Percentiles rank a stretch among this genome's conserved stretches.
These are phyloP conservation scores for Euphorbia tirucalli DNA, from an alignment of 345 rosid species.

Conservation along the genomic window DNA sequence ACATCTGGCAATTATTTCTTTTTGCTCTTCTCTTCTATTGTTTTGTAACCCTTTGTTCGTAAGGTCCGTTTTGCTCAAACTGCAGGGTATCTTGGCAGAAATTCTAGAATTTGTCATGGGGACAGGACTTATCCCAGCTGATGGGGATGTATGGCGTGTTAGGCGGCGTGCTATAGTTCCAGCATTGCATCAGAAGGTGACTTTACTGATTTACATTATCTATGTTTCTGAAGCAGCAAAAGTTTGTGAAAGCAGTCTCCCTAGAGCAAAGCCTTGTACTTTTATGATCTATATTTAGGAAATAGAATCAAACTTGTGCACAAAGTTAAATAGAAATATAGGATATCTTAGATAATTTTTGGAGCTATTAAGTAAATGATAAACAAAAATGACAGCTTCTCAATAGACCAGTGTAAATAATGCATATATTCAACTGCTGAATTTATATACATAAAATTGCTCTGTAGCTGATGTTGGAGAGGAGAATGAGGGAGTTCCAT, in stretches of 20 bases:
- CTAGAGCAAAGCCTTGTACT: not conserved
- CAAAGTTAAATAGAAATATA: not conserved
- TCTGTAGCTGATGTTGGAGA: too few relatives aligned
- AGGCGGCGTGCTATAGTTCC: constrained; percentile 94
- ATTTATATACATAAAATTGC: too few relatives aligned
- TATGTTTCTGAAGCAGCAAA: not conserved
- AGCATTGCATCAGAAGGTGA: constrained; percentile 86
- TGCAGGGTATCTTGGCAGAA: constrained; percentile 89
- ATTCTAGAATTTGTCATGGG: constrained; percentile 99
- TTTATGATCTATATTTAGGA: not conserved
- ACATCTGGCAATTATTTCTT: not conserved
- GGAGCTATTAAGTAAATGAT: constrained; percentile 1
- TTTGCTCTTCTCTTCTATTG: not conserved
- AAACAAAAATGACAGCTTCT: not conserved
- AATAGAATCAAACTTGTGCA: not conserved
- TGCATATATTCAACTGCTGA: not conserved
- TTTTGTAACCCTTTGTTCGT: constrained; percentile 6
- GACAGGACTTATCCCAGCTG: constrained; percentile 93
- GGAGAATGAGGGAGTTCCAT: too few relatives aligned
- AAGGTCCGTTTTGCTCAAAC: constrained; percentile 20
- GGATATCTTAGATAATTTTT: not conserved
- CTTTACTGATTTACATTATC: not conserved
- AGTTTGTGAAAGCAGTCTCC: not conserved
- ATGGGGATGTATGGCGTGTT: constrained; percentile 92
- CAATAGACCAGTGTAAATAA: not conserved